These are phyloP conservation scores for Fusarium goolgardi DNA, from an alignment of 2,329 filamentous ascomycete genomes.

Conservation along the genomic window DNA sequence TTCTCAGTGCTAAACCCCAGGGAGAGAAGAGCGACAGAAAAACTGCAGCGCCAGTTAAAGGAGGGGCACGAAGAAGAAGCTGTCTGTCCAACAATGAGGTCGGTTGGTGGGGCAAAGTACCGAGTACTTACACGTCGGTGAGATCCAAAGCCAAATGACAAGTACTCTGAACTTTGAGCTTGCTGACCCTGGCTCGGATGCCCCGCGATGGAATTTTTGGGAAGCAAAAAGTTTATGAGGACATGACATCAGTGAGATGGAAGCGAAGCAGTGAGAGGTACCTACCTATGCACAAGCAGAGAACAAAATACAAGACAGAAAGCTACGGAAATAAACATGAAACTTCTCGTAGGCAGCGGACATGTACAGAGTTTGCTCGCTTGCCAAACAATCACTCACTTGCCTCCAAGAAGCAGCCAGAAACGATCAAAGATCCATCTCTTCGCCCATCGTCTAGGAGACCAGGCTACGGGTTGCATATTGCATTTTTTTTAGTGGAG, in stretches of 20 bases:
- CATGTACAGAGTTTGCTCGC: neutral
- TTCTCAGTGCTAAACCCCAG: conserved; percentile 36
- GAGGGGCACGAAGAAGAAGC: conserved; percentile 40
- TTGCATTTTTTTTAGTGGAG: conserved; percentile 36
- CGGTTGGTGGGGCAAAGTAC: conserved; percentile 43
- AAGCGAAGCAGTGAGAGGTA: neutral
- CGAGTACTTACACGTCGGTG: conserved; percentile 3
- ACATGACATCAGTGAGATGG: conserved; percentile 50
- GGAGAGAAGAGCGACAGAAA: conserved; percentile 40
- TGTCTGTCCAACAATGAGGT: conserved; percentile 28
- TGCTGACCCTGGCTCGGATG: conserved; percentile 34
- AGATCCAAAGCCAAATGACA: accelerated
- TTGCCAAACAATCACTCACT: neutral
- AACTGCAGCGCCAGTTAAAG: conserved; percentile 26
- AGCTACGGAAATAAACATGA: conserved; percentile 30
- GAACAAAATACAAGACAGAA: conserved; percentile 10
- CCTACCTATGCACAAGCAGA: neutral
- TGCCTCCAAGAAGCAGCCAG: conserved; percentile 27
- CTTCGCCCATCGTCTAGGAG: conserved; percentile 26
- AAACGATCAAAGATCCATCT: conserved; percentile 31
- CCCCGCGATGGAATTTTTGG: conserved; percentile 51
- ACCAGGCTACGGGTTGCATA: conserved; percentile 12
- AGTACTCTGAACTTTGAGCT: conserved; percentile 39
- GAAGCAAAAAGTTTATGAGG: conserved; percentile 39
- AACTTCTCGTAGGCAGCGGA: conserved; percentile 1